These are phyloP conservation scores for Oryza meridionalis DNA, from an alignment of 176 grass and related monocot species.

Conservation along the genomic window DNA sequence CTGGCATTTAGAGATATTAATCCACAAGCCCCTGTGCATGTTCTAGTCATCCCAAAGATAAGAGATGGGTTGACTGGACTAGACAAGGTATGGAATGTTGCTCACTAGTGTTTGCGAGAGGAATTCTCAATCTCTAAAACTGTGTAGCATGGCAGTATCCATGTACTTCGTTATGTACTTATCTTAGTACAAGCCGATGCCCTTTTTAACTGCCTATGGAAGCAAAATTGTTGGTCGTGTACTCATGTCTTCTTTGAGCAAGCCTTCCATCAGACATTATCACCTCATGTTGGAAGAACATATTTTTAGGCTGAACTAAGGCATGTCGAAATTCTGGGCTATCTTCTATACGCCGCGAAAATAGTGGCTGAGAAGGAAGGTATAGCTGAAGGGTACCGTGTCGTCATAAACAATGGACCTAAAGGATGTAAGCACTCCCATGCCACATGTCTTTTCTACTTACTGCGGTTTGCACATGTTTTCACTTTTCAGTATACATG, in stretches of 20 bases:
- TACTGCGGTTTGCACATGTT: neutral
- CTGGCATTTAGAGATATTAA: conserved; percentile 87
- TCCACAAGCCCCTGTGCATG: conserved; percentile 89
- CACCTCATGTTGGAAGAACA: neutral
- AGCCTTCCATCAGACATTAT: neutral
- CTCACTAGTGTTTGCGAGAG: neutral
- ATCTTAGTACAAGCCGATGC: neutral
- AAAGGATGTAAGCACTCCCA: conserved; percentile 73
- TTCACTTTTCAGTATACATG: neutral
- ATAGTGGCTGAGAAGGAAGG: conserved; percentile 94
- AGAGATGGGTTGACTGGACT: conserved; percentile 81
- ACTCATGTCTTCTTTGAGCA: neutral
- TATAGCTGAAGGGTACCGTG: conserved; percentile 63
- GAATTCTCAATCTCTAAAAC: neutral
- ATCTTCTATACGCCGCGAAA: conserved; percentile 77
- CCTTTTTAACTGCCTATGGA: neutral
- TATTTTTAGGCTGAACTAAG: conserved; percentile 72
- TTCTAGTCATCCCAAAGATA: conserved; percentile 81
- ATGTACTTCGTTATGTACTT: neutral
- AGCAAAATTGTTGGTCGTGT: neutral
- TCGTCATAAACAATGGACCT: conserved; percentile 88
- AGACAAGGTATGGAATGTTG: conserved; percentile 49
- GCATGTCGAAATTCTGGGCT: conserved; percentile 78
- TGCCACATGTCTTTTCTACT: neutral
- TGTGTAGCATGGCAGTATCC: neutral